phyloP scores from a whole-genome alignment of 257 asterid genomes.

The Forsythia suspensa region DNA sequence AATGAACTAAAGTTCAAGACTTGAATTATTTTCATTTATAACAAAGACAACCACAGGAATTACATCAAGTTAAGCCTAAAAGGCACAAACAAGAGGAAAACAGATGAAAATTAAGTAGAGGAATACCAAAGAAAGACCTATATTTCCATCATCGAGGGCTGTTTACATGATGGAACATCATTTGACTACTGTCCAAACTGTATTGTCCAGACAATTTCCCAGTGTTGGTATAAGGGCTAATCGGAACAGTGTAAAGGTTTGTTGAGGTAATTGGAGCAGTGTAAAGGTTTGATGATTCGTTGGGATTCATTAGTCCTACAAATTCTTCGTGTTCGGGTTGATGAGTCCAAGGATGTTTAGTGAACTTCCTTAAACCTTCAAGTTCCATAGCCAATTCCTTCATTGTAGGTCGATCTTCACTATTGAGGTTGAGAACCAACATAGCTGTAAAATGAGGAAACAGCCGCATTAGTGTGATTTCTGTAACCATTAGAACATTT shows the following conservation, averaged over 20 bases:
- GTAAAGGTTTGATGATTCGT: slow-evolving; percentile 41
- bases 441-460: too few species aligned
- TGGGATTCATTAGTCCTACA: slow-evolving; percentile 26
- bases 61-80: too few species aligned
- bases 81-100: too few species aligned
- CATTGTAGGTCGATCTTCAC: too few species aligned
- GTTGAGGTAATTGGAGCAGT: slow-evolving; percentile 14
- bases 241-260: slow-evolving; percentile 49
- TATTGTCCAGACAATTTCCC: slow-evolving; percentile 34
- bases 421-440: too few species aligned
- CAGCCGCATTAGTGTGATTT: too few species aligned
- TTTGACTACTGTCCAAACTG: slow-evolving; percentile 32
- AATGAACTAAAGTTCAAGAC: too few species aligned
- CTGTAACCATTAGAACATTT: too few species aligned
- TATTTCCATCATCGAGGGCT: slow-evolving; percentile 36
- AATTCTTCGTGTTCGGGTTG: slow-evolving; percentile 23
- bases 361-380: slow-evolving; percentile 58
- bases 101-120: background rate
- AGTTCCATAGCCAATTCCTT: slow-evolving; percentile 15
- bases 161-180: slow-evolving; percentile 29
- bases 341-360: slow-evolving; percentile 48
- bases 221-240: slow-evolving; percentile 17
- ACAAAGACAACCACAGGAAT: too few species aligned
- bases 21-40: too few species aligned
- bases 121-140: background rate